phyloP scores from a whole-genome alignment of 2,329 filamentous ascomycete species.

The Penicillium brasilianum region DNA sequence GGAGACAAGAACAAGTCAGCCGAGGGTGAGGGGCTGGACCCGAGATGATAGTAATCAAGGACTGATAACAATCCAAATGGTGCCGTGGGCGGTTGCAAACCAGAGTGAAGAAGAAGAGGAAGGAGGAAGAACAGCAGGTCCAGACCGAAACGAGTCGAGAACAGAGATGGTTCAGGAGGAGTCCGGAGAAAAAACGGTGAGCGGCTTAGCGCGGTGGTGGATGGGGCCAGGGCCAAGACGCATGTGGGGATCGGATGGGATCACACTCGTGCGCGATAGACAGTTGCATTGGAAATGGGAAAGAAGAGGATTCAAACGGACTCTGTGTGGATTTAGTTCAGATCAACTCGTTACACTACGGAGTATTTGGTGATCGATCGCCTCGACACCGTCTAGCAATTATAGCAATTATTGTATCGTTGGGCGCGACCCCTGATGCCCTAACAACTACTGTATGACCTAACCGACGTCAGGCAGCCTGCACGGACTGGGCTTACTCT shows the following conservation, averaged over 20 bases:
- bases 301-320: neutral
- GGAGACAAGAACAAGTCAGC: conserved; percentile 11
- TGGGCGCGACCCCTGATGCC: conserved; percentile 4
- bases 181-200: conserved; percentile 32
- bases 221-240: conserved; percentile 23
- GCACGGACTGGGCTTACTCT: neutral
- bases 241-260: conserved; percentile 27
- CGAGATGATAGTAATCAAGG: neutral
- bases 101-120: neutral
- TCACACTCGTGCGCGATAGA: conserved; percentile 1
- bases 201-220: conserved; percentile 26
- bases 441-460: neutral
- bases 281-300: neutral
- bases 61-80: too few species aligned
- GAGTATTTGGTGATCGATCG: neutral
- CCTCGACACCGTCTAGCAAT: too few species aligned
- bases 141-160: conserved; percentile 9
- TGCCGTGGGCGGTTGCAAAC: neutral
- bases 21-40: conserved; percentile 3
- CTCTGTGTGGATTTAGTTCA: neutral
- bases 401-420: neutral
- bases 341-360: neutral
- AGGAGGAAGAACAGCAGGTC: conserved; percentile 5
- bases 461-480: conserved; percentile 5
- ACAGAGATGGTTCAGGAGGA: conserved; percentile 14